Evolutionary conservation across 2,329 filamentous ascomycete species (phyloP), one percentile per base, ranked within the genome.

Genomic region (Penicillium sp.): DNA sequence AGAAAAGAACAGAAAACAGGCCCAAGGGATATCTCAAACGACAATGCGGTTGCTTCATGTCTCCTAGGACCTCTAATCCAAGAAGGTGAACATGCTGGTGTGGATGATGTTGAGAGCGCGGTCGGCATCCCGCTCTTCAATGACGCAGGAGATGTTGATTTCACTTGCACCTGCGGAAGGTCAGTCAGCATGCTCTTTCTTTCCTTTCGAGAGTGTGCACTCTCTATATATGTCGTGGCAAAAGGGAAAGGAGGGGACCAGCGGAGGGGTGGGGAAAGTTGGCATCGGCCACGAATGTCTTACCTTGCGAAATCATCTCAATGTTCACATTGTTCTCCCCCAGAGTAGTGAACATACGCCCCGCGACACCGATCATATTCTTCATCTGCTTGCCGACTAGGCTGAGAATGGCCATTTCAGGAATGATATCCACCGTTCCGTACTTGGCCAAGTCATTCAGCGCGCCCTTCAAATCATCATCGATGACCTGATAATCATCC

Each of bases 221-320:
- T 28, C 25, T 16, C 6, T 30, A 28, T 30, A 16, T 30, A 48
- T 16, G 14, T 48, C 6, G 16, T 6, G 30, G 30, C 19, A 6
- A 7, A 35, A 6, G 19, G 33, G n/a, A 38, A 37, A 43, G 25
- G 52, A 16, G 7, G 26, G 38, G 35, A 5, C 28, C 19, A 22
- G 28, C 8, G 28, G 10, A 19, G 19, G 37, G 52, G 49, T 22
- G 19, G 8, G 51, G 38, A 38, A 43, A 42, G 35, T 52, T 35
- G 30, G 26, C 25, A 54, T 56, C 46, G 38, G 52, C 60, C 55
- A 65, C 54, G 42, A 60, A 57, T 55, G 35, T 68, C 83, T 72
- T 83, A 94, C 95, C 95, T 81, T 99, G 95, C 26, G 92, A 97
- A 68, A 99, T 99, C 95, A 99, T 99, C 80, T 99, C 95, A 69